Evolutionary conservation across 164 flowering plant species (phyloP).

Genomic region (Santalum album): DNA sequence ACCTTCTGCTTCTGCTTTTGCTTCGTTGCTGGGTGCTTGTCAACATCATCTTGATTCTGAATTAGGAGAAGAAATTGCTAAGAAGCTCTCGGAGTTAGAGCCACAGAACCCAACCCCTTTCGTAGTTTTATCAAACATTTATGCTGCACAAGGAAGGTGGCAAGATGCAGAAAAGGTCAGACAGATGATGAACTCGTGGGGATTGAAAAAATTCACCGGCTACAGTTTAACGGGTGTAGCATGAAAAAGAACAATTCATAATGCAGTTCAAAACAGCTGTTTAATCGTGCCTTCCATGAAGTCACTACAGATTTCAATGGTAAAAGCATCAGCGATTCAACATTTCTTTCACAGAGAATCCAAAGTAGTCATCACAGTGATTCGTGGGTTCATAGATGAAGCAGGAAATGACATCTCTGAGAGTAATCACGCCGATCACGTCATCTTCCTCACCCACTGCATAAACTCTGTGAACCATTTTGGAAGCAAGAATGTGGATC

Average conservation of each 20-base stretch:
- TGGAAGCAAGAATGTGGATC: constrained; percentile 61
- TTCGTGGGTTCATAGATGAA: constrained; percentile 76
- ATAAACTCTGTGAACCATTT: constrained; percentile 64
- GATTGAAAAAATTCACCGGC: constrained; percentile 44
- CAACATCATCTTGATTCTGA: constrained; percentile 30
- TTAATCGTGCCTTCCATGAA: not conserved
- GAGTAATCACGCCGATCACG: constrained; percentile 72
- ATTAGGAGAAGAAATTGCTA: constrained; percentile 57
- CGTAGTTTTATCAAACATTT: constrained; percentile 53
- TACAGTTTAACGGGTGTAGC: constrained; percentile 26
- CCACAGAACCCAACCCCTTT: constrained; percentile 56
- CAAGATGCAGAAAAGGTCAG: constrained; percentile 50
- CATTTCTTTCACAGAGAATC: constrained; percentile 46
- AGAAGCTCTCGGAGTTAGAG: constrained; percentile 35
- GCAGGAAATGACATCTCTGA: constrained; percentile 89
- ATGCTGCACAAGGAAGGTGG: constrained; percentile 62
- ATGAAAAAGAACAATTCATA: constrained; percentile 7
- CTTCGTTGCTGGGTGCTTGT: constrained; percentile 67
- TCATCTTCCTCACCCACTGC: constrained; percentile 39
- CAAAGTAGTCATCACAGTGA: constrained; percentile 50
- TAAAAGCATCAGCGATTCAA: constrained; percentile 17
- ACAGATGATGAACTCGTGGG: constrained; percentile 32
- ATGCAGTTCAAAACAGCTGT: not conserved
- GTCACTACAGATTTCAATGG: constrained; percentile 4
- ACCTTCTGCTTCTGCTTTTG: constrained; percentile 35